These are phyloP conservation scores for Penicillium janthinellum DNA, from an alignment of 2,329 filamentous ascomycete species.

Conservation along the genomic window DNA sequence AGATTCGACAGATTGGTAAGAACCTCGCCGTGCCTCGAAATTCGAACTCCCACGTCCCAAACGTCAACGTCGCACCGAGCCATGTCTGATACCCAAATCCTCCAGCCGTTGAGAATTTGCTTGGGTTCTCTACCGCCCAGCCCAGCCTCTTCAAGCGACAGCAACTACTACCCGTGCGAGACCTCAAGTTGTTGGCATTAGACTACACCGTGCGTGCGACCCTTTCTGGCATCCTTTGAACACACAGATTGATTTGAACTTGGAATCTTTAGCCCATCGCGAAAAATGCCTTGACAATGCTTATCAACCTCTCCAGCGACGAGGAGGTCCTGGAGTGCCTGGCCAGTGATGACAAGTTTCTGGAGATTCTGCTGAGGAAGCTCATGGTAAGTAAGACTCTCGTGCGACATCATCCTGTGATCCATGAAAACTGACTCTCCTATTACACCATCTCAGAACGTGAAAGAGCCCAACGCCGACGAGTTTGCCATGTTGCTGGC, in stretches of 20 bases:
- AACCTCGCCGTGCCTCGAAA: background rate
- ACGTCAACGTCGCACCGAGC: background rate
- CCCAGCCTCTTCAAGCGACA: constrained; percentile 82
- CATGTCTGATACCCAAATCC: background rate
- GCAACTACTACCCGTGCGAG: constrained; percentile 75
- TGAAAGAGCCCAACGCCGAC: constrained; percentile 77
- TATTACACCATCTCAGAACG: constrained; percentile 27
- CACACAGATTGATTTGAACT: constrained; percentile 6
- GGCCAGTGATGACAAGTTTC: constrained; percentile 76
- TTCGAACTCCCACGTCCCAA: background rate
- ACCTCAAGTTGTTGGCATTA: constrained; percentile 81
- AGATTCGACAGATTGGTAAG: constrained; percentile 78
- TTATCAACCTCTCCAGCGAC: constrained; percentile 86
- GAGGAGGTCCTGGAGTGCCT: constrained; percentile 71
- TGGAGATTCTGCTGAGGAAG: constrained; percentile 71
- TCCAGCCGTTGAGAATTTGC: constrained; percentile 77
- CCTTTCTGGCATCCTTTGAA: constrained; percentile 1
- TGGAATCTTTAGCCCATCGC: constrained; percentile 68
- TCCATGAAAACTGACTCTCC: background rate
- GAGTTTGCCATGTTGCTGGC: constrained; percentile 88
- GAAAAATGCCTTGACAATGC: constrained; percentile 78
- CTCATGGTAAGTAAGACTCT: constrained; percentile 66
- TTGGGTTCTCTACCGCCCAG: constrained; percentile 78
- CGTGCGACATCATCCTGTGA: background rate
- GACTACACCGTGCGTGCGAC: constrained; percentile 71